Conservation (phyloP, 768 basidiomycete species). For the Termitomyces eurrhizus region DNA sequence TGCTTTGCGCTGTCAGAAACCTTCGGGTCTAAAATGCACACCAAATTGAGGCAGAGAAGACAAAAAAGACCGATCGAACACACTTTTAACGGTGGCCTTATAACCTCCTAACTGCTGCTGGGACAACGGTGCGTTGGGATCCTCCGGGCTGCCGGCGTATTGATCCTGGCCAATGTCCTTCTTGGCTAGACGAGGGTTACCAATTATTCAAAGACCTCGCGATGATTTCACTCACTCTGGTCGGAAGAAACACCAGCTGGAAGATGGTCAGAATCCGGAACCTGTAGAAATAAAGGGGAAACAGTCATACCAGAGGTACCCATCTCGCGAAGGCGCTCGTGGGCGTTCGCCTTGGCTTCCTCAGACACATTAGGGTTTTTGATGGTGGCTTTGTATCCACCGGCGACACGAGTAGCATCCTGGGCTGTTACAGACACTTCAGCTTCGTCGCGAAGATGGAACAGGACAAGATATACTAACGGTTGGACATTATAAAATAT, state of each 20-base stretch:
- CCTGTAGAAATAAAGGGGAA: rapidly evolving
- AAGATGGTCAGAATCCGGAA: background rate
- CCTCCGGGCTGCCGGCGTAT: background rate
- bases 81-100: conserved; percentile 27
- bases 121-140: background rate
- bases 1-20: conserved; percentile 20
- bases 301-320: conserved; percentile 7
- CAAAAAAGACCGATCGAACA: background rate
- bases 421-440: background rate
- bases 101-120: conserved; percentile 22
- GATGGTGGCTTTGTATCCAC: conserved; percentile 55
- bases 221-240: background rate
- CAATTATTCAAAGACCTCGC: rapidly evolving
- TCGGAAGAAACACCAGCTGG: background rate
- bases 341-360: conserved; percentile 49
- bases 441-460: background rate
- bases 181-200: background rate
- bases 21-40: conserved; percentile 16
- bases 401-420: conserved; percentile 21
- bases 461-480: rapidly evolving
- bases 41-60: too few species aligned
- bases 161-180: background rate
- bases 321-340: conserved; percentile 38
- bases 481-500: background rate
- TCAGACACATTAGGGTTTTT: conserved; percentile 56